Evolutionary conservation across 345 rosid species (phyloP), one percentile per base, ranked within the genome.

Genomic region (Eucalyptus melliodora): DNA sequence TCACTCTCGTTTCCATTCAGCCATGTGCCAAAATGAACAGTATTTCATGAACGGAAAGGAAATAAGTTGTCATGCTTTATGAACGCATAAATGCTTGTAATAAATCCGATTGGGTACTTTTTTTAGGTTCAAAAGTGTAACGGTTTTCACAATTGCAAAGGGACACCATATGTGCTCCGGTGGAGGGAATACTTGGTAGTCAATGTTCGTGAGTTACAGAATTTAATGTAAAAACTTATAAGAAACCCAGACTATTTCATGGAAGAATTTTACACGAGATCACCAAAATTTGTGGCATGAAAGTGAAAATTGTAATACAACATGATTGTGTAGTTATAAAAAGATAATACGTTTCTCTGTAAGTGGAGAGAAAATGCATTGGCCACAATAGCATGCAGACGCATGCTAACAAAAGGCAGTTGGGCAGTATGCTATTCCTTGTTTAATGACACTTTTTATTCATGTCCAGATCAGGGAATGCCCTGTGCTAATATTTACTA

Each of bases 361-460:
- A 55, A 55, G 60, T 55, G 60, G 5, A 21, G 1, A 55, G 11
- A 55, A 4, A 55, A 55, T 4, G 5, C 24, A 55, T 19, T 4
- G 24, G 59, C 5, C 59, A 55, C 5, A 8, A 19, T 55, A 55
- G 24, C 26, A 53, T 55, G 60, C 0, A 0, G 26, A 55, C 11
- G 26, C 2, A 21, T 21, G 60, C 27, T 8, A 55, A 55, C 1
- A 55, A 55, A 21, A 8, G 11, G 11, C 0, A 1, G 2, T 21
- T 19, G 59, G 59, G 59, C 11, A 2, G 27, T 21, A 55, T 21
- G 11, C 27, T 2, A 21, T 21, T 55, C 60, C 60, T 21, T 55
- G 0, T 55, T 19, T 8, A 19, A 55, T 21, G 26, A 1, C 27
- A 21, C 60, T 9, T 19, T 19, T 55, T 8, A 1, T 55, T 55